These are phyloP conservation scores for Hortaea werneckii DNA, from an alignment of 2,329 filamentous ascomycete species.

Conservation along the genomic window DNA sequence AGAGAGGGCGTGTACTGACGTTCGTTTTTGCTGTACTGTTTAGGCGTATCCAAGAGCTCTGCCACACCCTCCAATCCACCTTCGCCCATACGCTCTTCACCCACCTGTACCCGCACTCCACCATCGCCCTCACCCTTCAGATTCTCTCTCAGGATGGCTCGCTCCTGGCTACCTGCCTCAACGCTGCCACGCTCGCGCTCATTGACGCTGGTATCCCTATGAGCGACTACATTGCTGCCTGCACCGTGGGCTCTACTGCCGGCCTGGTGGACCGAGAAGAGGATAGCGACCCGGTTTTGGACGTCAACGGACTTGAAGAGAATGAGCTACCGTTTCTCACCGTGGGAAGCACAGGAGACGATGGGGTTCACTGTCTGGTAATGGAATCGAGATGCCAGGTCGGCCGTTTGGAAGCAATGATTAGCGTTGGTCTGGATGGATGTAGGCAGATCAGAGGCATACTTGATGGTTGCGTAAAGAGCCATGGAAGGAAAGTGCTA, in stretches of 20 bases:
- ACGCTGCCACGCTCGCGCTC: slow-evolving; percentile 81
- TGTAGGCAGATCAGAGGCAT: slow-evolving; percentile 78
- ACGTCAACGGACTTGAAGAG: slow-evolving; percentile 71
- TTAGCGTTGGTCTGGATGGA: slow-evolving; percentile 83
- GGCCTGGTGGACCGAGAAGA: slow-evolving; percentile 52
- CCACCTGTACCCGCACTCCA: slow-evolving; percentile 79
- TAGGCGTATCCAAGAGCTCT: slow-evolving; percentile 71
- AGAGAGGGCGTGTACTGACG: background rate
- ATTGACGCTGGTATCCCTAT: slow-evolving; percentile 94
- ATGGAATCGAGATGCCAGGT: slow-evolving; percentile 86
- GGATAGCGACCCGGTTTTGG: slow-evolving; percentile 69
- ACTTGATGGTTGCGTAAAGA: slow-evolving; percentile 68
- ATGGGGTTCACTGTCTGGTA: slow-evolving; percentile 67
- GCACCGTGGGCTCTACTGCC: slow-evolving; percentile 72
- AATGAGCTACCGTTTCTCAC: slow-evolving; percentile 83
- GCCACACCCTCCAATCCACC: slow-evolving; percentile 66
- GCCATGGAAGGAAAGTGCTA: slow-evolving; percentile 56
- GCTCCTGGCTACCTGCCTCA: slow-evolving; percentile 78
- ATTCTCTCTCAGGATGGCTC: slow-evolving; percentile 85
- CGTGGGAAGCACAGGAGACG: slow-evolving; percentile 55
- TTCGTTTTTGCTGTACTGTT: background rate
- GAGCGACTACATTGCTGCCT: slow-evolving; percentile 81
- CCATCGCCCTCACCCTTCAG: slow-evolving; percentile 73
- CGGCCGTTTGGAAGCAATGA: slow-evolving; percentile 75
- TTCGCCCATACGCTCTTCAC: slow-evolving; percentile 72